Percentiles rank a stretch among this genome's conserved stretches.
phyloP scores from a whole-genome alignment of 208 protist species.

The Kentomonas sorsogonicus region DNA sequence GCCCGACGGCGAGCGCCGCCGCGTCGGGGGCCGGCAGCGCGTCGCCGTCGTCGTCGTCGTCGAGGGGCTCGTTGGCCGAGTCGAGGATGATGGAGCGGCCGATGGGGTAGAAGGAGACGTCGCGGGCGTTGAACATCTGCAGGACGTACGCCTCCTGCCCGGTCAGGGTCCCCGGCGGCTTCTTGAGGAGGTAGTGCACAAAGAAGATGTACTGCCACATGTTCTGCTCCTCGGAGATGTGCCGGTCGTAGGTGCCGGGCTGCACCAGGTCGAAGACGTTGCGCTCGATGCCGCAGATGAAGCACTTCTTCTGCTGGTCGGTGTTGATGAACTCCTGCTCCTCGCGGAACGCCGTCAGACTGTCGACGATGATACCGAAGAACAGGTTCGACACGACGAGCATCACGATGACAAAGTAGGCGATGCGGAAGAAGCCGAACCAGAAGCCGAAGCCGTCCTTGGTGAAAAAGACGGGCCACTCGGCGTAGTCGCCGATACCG shows the following conservation, averaged over 20 bases:
- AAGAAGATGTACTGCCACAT: slow-evolving; percentile 95
- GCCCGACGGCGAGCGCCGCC: slow-evolving; percentile 3
- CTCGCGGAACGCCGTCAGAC: slow-evolving; percentile 69
- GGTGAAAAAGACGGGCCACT: slow-evolving; percentile 49
- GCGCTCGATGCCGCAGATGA: slow-evolving; percentile 89
- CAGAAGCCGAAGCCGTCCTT: slow-evolving; percentile 69
- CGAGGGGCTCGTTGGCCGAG: no score
- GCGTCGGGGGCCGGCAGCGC: slow-evolving; percentile 7
- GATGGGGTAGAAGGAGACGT: slow-evolving; percentile 81
- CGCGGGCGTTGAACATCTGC: slow-evolving; percentile 29
- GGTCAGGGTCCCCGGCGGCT: slow-evolving; percentile 58
- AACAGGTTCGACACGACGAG: slow-evolving; percentile 86
- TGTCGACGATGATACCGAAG: slow-evolving; percentile 94
- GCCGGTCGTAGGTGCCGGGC: slow-evolving; percentile 69
- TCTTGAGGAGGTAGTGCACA: slow-evolving; percentile 70
- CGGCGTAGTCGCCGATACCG: slow-evolving; percentile 68
- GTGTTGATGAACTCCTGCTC: slow-evolving; percentile 46
- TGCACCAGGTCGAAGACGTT: slow-evolving; percentile 70
- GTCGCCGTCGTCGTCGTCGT: no score
- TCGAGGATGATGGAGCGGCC: slow-evolving; percentile 45
- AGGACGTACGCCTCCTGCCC: slow-evolving; percentile 82
- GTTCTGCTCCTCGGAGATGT: slow-evolving; percentile 91
- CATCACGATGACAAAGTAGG: slow-evolving; percentile 81
- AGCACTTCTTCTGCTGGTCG: slow-evolving; percentile 89
- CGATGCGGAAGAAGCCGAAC: slow-evolving; percentile 85